Conservation (phyloP, 2,329 filamentous ascomycete genomes). For the Aspergillus arachidicola region DNA sequence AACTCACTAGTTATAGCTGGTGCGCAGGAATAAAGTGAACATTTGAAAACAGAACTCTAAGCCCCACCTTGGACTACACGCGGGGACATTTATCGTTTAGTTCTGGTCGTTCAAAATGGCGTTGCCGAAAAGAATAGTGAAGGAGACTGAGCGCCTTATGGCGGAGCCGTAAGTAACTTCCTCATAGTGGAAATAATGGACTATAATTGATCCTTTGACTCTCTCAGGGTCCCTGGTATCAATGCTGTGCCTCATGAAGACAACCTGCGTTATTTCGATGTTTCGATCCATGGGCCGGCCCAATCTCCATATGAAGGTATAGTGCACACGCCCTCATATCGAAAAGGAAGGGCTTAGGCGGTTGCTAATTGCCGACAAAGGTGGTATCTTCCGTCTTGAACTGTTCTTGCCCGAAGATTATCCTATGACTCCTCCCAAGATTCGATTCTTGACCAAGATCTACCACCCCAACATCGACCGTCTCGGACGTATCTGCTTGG, state of each 20-base stretch:
- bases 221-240: constrained; percentile 83
- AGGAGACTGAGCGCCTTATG: constrained; percentile 97
- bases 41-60: not conserved
- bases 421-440: constrained; percentile 98
- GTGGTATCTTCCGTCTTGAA: constrained; percentile 92
- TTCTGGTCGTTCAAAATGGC: constrained; percentile 53
- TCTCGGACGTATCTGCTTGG: constrained; percentile 92
- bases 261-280: constrained; percentile 97
- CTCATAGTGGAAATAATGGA: not conserved
- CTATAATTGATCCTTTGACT: constrained; percentile 11
- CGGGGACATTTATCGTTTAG: constrained; percentile 20
- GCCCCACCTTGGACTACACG: constrained; percentile 13
- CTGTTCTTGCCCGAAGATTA: constrained; percentile 98
- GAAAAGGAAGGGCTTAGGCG: not conserved
- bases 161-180: constrained; percentile 78
- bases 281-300: constrained; percentile 88
- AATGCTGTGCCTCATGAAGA: constrained; percentile 95
- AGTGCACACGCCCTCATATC: not conserved
- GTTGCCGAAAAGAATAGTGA: constrained; percentile 94
- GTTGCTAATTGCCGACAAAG: constrained; percentile 40
- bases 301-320: constrained; percentile 93
- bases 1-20: not conserved
- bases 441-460: constrained; percentile 97
- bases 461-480: constrained; percentile 99
- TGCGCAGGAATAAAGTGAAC: not conserved